Conservation (phyloP, 2,329 filamentous ascomycete genomes). For the Magnaporthiopsis poae region DNA sequence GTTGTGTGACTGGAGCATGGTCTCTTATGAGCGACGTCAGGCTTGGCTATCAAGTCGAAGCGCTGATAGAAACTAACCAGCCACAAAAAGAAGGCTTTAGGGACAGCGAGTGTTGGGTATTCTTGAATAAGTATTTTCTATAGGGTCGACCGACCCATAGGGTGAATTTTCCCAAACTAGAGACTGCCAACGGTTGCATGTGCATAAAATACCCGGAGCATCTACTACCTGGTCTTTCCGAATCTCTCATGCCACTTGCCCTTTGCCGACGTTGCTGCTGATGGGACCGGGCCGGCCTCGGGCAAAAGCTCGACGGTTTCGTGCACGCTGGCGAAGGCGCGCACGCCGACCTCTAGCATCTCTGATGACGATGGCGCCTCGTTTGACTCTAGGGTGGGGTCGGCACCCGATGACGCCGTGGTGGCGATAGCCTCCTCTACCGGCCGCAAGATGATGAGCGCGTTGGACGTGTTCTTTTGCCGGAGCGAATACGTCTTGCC, state of each 20-base stretch:
- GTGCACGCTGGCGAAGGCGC: conserved; percentile 45
- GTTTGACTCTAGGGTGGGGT: conserved; percentile 8
- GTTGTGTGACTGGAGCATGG: neutral
- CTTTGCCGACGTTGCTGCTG: conserved; percentile 21
- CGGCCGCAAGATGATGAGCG: conserved; percentile 46
- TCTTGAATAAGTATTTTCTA: no score
- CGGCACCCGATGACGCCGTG: conserved; percentile 12
- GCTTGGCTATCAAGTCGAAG: no score
- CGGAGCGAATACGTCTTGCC: conserved; percentile 47
- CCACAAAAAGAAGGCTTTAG: no score
- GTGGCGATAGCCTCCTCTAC: conserved; percentile 12
- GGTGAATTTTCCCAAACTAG: no score
- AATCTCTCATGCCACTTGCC: conserved; percentile 55
- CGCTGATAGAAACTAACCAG: no score
- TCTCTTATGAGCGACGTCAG: neutral
- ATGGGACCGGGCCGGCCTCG: conserved; percentile 24
- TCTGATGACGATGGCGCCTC: neutral
- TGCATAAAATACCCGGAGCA: neutral
- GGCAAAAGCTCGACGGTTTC: conserved; percentile 53
- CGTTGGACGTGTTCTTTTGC: conserved; percentile 60
- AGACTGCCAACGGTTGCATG: no score
- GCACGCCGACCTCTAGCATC: conserved; percentile 29
- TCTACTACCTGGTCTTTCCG: conserved; percentile 31
- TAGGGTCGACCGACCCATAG: no score
- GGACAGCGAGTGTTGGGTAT: no score